phyloP scores from a whole-genome alignment of 1,284 basidiomycete species.

The Schizophyllum amplum region DNA sequence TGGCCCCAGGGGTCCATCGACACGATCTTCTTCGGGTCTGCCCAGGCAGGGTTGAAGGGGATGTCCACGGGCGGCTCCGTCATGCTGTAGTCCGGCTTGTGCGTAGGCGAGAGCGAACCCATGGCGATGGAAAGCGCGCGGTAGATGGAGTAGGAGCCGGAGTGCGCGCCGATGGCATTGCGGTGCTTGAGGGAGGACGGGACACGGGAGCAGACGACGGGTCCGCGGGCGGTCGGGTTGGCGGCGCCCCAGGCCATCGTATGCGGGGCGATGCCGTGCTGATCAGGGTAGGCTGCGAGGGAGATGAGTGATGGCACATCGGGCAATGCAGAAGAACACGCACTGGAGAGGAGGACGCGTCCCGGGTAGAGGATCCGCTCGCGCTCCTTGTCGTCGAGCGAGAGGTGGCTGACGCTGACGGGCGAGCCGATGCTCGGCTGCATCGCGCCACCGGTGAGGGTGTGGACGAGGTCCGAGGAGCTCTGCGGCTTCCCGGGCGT shows the following conservation, averaged over 20 bases:
- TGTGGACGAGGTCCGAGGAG: conserved; percentile 7
- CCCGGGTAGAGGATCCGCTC: conserved; percentile 71
- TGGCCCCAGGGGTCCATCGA: conserved; percentile 96
- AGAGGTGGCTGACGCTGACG: neutral
- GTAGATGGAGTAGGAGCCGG: conserved; percentile 92
- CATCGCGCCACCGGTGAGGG: conserved; percentile 7
- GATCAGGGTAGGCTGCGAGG: conserved; percentile 35
- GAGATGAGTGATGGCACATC: neutral
- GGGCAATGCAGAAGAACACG: conserved; percentile 19
- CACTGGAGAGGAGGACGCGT: conserved; percentile 76
- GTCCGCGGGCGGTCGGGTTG: conserved; percentile 65
- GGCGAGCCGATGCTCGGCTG: neutral
- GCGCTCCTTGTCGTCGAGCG: conserved; percentile 49
- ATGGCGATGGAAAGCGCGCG: conserved; percentile 88
- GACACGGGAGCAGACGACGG: conserved; percentile 85
- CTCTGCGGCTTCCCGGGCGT: neutral
- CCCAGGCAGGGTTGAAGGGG: conserved; percentile 79
- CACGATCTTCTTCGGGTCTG: conserved; percentile 78
- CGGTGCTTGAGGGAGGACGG: conserved; percentile 80
- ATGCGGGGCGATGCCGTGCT: conserved; percentile 55
- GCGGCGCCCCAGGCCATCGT: conserved; percentile 79
- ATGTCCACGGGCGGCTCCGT: conserved; percentile 88
- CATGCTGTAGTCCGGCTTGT: conserved; percentile 81
- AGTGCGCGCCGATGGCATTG: conserved; percentile 92
- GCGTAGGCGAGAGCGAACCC: conserved; percentile 78